phyloP scores from a whole-genome alignment of 2,329 filamentous ascomycete genomes.

The Ophiostoma angusticollis region DNA sequence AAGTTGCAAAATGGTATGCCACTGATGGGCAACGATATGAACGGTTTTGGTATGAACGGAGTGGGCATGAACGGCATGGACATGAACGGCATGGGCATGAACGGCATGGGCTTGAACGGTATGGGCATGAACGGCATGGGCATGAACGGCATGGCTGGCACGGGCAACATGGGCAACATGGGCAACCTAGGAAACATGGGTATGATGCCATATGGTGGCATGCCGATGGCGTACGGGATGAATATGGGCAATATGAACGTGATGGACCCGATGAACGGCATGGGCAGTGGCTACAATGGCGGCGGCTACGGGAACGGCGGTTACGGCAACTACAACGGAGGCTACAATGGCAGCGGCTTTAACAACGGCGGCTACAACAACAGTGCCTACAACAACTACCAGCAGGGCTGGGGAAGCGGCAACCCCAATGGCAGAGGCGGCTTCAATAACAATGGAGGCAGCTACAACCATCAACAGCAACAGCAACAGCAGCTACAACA shows the following conservation, averaged over 20 bases:
- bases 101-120: slow-evolving; percentile 3
- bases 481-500: background rate
- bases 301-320: background rate
- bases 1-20: slow-evolving; percentile 29
- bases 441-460: slow-evolving; percentile 9
- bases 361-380: slow-evolving; percentile 2
- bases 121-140: slow-evolving; percentile 21
- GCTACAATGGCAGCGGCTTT: background rate
- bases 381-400: background rate
- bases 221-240: slow-evolving; percentile 17
- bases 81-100: slow-evolving; percentile 34
- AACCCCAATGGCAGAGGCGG: slow-evolving; percentile 15
- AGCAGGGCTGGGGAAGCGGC: slow-evolving; percentile 15
- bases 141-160: slow-evolving; percentile 14
- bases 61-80: slow-evolving; percentile 23
- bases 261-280: slow-evolving; percentile 13
- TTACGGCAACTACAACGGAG: background rate
- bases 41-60: slow-evolving; percentile 16
- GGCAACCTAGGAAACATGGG: slow-evolving; percentile 13
- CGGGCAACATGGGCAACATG: slow-evolving; percentile 20
- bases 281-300: slow-evolving; percentile 16
- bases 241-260: slow-evolving; percentile 26
- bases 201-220: slow-evolving; percentile 18
- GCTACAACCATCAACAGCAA: slow-evolving; percentile 2
- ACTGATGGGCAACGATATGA: slow-evolving; percentile 22